Evolutionary conservation across 768 basidiomycete species (phyloP), one percentile per base, ranked within the genome.

Genomic region (Chiua virens): DNA sequence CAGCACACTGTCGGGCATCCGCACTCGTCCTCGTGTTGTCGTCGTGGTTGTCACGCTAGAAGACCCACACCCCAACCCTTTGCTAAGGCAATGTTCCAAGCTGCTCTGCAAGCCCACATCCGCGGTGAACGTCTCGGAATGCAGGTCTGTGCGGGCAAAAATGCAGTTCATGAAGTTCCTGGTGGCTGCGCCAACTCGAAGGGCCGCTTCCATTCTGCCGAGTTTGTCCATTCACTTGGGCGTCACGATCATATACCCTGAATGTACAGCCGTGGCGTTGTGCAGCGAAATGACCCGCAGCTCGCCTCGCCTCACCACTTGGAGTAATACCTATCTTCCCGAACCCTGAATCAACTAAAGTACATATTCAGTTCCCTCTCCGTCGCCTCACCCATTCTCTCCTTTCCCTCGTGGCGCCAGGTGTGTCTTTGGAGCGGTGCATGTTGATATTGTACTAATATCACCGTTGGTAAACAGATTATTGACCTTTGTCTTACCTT

Each of bases 181-280:
- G 22, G 27, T 48, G 41, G 39, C 20, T 15, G 39, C 11, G n/a
- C 40, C 36, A 13, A n/a, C n/a, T n/a, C n/a, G n/a, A n/a, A 57
- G 55, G 55, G 39, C 39, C 25, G 23, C 55, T 62, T 62, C 62
- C 59, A 65, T 65, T 62, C 50, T 40, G 35, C 35, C 22, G n/a
- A 25, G 3, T 32, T 4, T 8, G 30, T 32, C 37, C 21, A 41
- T 32, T 35, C 42, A 22, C 45, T 3, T 38, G 18, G 18, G 45
- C 30, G 27, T 62, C 57, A 50, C 46, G 39, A 49, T 30, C 30
- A 30, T 30, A 11, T 11, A 30, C 30, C 30, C 30, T 30, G 10
- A 30, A 11, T 52, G 39, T 45, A 35, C 34, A 42, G 38, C 52
- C 47, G 47, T 55, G 53, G 46, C 39, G 32, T 34, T 20, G 28